phyloP scores from a whole-genome alignment of 1,139 yeast genomes.

The Geotrichum histeridarum region DNA sequence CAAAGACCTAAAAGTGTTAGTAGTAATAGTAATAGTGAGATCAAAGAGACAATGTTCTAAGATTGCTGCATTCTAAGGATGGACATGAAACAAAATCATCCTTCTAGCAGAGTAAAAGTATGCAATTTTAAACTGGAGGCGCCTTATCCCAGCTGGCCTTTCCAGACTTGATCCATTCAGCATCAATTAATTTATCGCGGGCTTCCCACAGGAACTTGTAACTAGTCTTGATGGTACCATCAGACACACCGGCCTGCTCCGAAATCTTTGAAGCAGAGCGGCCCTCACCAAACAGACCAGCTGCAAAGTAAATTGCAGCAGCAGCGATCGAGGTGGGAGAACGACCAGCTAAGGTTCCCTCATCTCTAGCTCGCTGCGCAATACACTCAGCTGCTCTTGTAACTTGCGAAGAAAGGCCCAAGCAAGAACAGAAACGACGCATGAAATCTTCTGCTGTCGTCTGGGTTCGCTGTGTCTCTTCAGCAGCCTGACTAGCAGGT shows the following conservation, averaged over 20 bases:
- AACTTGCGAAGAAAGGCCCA: slow-evolving; percentile 79
- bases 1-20: not conserved
- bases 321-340: slow-evolving; percentile 98
- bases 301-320: slow-evolving; percentile 92
- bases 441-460: slow-evolving; percentile 84
- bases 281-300: slow-evolving; percentile 64
- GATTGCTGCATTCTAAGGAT: not conserved
- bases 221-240: slow-evolving; percentile 92
- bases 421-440: slow-evolving; percentile 91
- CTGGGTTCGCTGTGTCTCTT: slow-evolving; percentile 62
- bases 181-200: slow-evolving; percentile 67
- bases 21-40: not conserved
- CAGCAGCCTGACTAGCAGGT: slow-evolving; percentile 30
- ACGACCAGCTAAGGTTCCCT: slow-evolving; percentile 92
- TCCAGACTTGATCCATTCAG: slow-evolving; percentile 61
- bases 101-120: not conserved
- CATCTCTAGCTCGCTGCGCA: slow-evolving; percentile 82
- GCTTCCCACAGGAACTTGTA: slow-evolving; percentile 79
- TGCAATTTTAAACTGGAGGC: slow-evolving; percentile 42
- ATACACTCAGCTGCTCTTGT: slow-evolving; percentile 92
- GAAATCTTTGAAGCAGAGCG: slow-evolving; percentile 73
- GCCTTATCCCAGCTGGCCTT: slow-evolving; percentile 58
- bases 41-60: not conserved
- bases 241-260: slow-evolving; percentile 92
- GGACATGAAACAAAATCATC: not conserved